Conservation (phyloP, 257 asterid species). For the Ajuga chamaepitys region DNA sequence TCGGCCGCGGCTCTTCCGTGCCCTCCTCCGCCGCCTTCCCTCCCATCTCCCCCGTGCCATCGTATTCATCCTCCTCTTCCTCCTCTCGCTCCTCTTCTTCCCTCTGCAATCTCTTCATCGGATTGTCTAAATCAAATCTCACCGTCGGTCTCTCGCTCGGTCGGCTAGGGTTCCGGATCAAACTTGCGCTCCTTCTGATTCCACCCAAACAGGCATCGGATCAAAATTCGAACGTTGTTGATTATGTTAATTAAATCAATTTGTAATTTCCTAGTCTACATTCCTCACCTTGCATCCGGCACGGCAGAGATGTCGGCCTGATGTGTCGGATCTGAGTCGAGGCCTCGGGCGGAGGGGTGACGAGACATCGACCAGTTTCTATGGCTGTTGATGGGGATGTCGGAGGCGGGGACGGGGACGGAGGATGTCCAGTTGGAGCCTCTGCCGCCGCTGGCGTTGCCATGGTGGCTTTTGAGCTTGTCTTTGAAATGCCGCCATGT, state of each 20-base stretch:
- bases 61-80: neutral
- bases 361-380: constrained; percentile 24
- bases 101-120: constrained; percentile 24
- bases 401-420: constrained; percentile 64
- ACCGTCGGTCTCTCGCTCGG: constrained; percentile 24
- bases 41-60: neutral
- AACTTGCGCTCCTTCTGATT: neutral
- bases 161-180: constrained; percentile 29
- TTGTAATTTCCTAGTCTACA: no score
- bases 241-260: no score
- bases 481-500: constrained; percentile 48
- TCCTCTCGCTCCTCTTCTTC: constrained; percentile 17
- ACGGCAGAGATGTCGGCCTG: constrained; percentile 19
- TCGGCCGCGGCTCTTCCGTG: constrained; percentile 27
- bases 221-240: neutral
- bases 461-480: constrained; percentile 38
- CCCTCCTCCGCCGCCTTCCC: neutral
- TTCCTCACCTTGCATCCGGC: neutral
- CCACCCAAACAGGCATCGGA: neutral
- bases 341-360: constrained; percentile 25
- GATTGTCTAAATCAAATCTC: constrained; percentile 20
- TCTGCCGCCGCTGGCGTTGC: constrained; percentile 34
- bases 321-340: constrained; percentile 1
- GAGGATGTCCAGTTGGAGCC: constrained; percentile 50
- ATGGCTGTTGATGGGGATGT: constrained; percentile 34